Evolutionary conservation across 768 basidiomycete species (phyloP).

Genomic region (Vararia minispora): DNA sequence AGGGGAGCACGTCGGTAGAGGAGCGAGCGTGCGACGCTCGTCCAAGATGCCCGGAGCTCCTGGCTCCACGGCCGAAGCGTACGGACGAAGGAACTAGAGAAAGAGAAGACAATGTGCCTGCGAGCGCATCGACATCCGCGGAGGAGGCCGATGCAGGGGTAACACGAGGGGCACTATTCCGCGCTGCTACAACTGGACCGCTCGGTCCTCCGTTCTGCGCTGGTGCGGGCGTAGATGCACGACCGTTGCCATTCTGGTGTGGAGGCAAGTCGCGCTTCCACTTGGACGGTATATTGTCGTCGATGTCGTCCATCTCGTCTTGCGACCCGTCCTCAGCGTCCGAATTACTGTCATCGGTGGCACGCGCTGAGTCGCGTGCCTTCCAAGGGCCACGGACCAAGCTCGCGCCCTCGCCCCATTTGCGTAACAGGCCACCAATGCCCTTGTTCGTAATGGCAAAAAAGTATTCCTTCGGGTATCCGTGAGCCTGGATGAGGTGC

Average conservation of each 20-base stretch:
- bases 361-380: too few species aligned
- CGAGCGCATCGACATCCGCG: slow-evolving; percentile 34
- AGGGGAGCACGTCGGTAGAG: too few species aligned
- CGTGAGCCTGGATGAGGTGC: slow-evolving; percentile 75
- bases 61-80: slow-evolving; percentile 71
- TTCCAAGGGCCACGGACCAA: slow-evolving; percentile 70
- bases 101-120: slow-evolving; percentile 34
- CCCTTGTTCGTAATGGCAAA: slow-evolving; percentile 90
- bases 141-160: slow-evolving; percentile 10
- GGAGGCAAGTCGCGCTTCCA: background rate
- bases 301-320: slow-evolving; percentile 17
- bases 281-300: slow-evolving; percentile 16
- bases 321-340: slow-evolving; percentile 16
- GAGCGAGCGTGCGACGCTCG: too few species aligned
- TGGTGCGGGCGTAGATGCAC: slow-evolving; percentile 7
- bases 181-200: slow-evolving; percentile 9
- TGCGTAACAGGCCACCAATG: slow-evolving; percentile 65
- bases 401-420: slow-evolving; percentile 79
- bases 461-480: slow-evolving; percentile 83
- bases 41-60: too few species aligned
- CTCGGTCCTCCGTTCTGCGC: slow-evolving; percentile 15
- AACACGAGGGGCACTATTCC: slow-evolving; percentile 5
- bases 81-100: slow-evolving; percentile 59
- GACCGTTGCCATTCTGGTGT: slow-evolving; percentile 7
- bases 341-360: slow-evolving; percentile 14